These are phyloP conservation scores for Lignosus rhinocerotis DNA, from an alignment of 1,284 basidiomycete species.

Conservation along the genomic window DNA sequence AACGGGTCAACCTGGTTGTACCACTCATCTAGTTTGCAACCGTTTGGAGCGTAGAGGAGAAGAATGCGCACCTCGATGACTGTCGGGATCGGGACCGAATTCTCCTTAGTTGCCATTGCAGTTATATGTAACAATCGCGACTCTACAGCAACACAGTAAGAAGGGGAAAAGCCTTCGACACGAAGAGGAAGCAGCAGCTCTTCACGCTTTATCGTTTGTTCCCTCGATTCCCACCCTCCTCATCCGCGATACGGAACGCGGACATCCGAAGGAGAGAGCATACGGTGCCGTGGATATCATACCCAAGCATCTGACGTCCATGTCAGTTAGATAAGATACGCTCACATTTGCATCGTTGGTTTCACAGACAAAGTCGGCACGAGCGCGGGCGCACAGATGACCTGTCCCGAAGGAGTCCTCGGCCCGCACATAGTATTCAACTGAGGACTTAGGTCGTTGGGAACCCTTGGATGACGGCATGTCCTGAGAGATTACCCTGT, in stretches of 20 bases:
- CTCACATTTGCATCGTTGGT: too few species aligned
- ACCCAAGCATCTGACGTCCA: slow-evolving; percentile 1
- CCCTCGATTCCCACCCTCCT: not conserved
- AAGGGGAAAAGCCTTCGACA: not conserved
- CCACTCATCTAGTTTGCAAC: not conserved
- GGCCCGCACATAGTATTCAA: not conserved
- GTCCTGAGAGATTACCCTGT: not conserved
- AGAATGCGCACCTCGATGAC: slow-evolving; percentile 38
- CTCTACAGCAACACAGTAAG: not conserved
- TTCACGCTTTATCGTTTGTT: not conserved
- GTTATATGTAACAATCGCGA: not conserved
- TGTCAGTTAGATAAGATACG: slow-evolving; percentile 16
- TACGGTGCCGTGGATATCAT: not conserved
- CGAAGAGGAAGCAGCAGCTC: not conserved
- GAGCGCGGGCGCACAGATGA: slow-evolving; percentile 16
- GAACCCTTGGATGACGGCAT: slow-evolving; percentile 5
- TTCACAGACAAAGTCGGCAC: not conserved
- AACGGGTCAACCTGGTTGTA: slow-evolving; percentile 59
- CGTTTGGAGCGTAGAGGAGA: too few species aligned
- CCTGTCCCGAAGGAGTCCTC: not conserved
- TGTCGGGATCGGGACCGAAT: slow-evolving; percentile 27
- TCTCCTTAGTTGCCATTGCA: slow-evolving; percentile 24
- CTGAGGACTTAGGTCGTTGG: not conserved
- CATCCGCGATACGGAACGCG: slow-evolving; percentile 5
- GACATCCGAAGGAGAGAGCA: slow-evolving; percentile 1